Conservation (phyloP, 352 stramenopile species). For the Phytophthora hibernalis region DNA sequence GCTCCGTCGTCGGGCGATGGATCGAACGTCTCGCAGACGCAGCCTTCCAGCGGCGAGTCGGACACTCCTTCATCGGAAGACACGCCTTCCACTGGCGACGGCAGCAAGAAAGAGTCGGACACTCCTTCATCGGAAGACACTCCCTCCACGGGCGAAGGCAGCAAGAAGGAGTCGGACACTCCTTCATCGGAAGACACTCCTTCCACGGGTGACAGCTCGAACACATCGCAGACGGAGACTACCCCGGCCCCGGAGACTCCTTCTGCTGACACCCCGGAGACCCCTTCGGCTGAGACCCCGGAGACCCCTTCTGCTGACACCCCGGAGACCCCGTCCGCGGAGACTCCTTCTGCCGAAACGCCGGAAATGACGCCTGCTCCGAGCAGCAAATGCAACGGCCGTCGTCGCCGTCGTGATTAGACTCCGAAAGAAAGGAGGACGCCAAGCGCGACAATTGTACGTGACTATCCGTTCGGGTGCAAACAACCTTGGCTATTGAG, state of each 20-base stretch:
- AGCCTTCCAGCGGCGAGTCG: constrained; percentile 5
- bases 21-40: constrained; percentile 17
- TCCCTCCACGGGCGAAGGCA: constrained; percentile 5
- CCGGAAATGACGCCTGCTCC: constrained; percentile 26
- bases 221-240: constrained; percentile 2
- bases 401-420: constrained; percentile 20
- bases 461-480: constrained; percentile 23
- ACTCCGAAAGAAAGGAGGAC: constrained; percentile 25
- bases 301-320: too few relatives aligned
- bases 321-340: constrained; percentile 3
- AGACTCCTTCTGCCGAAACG: constrained; percentile 14
- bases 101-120: neutral
- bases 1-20: constrained; percentile 19
- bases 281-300: constrained; percentile 15
- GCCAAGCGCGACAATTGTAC: constrained; percentile 16
- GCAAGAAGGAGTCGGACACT: constrained; percentile 1
- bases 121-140: neutral
- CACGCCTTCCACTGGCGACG: constrained; percentile 1
- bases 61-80: constrained; percentile 19
- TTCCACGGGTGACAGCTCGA: neutral
- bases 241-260: constrained; percentile 15
- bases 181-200: neutral
- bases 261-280: neutral
- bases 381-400: constrained; percentile 35
- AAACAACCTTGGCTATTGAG: constrained; percentile 4